A percentile compares a stretch with the other conserved stretches of the same genome.
These are phyloP conservation scores for Nakazawaea ambrosiae DNA, from an alignment of 805 yeast genomes.

Conservation along the genomic window DNA sequence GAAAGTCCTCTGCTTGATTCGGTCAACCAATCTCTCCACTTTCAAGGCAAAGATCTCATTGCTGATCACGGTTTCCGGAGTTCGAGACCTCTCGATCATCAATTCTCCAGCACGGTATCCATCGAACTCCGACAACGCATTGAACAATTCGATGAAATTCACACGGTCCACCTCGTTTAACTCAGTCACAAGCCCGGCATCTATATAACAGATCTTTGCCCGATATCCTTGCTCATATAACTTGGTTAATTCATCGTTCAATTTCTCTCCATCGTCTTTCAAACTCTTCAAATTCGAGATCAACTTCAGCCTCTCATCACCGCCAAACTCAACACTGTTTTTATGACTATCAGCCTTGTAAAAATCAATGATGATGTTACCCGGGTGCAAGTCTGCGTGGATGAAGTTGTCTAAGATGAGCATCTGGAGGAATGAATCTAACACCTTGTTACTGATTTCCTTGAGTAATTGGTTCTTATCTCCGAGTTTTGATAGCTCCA, in stretches of 20 bases:
- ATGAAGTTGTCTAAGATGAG: conserved; percentile 86
- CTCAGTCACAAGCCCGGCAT: conserved; percentile 91
- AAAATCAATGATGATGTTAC: conserved; percentile 74
- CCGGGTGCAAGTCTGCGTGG: conserved; percentile 96
- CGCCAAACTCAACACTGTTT: neutral
- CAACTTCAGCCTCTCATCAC: neutral
- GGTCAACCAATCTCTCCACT: conserved; percentile 75
- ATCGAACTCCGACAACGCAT: conserved; percentile 83
- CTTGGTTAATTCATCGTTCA: conserved; percentile 39
- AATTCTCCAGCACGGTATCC: conserved; percentile 93
- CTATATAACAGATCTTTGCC: conserved; percentile 86
- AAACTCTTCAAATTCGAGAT: conserved; percentile 32
- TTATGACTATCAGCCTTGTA: neutral
- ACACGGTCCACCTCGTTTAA: conserved; percentile 67
- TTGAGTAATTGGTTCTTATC: conserved; percentile 50
- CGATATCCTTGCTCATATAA: conserved; percentile 54
- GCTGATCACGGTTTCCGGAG: conserved; percentile 88
- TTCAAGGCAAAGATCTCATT: conserved; percentile 81
- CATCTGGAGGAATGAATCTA: conserved; percentile 92
- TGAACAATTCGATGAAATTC: conserved; percentile 85
- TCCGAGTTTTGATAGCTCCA: conserved; percentile 39
- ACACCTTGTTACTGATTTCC: conserved; percentile 69
- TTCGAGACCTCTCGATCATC: conserved; percentile 90
- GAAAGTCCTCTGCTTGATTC: conserved; percentile 82
- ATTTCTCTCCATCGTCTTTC: conserved; percentile 27